Evolutionary conservation across 192 early-diverging fungal species (phyloP), one percentile per base, ranked within the genome.

Genomic region (Coemansia sp.): DNA sequence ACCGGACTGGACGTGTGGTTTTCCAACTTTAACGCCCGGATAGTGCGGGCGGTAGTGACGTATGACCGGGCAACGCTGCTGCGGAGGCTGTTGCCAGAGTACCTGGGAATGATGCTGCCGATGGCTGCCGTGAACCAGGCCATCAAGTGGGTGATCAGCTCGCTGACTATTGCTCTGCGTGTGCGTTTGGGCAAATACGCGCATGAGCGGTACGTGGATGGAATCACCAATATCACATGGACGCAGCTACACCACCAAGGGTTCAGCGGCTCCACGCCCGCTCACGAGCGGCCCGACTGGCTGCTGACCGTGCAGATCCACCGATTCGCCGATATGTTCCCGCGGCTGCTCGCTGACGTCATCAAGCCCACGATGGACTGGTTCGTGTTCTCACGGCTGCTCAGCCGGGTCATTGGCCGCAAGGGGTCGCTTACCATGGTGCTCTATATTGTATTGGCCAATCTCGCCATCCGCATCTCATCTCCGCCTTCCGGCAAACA

Each of bases 251-350:
- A 76, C 48, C 62, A 40, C 23, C 67, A 66, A 37, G 64, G 71
- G 0, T 42, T 47, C 11, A 47, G 50, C 10, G 61, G 61, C 0
- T 56, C 68, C 3, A 60, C 61, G 12, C 64, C 75, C 0, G 64
- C 69, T 0, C 58, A 43, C 18, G 76, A 71, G 37, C 64, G 76
- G 20, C 64, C 76, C 0, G 69, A 72, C 62, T 79, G 76, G 76
- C 76, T 79, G 57, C 61, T 79, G 40, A 71, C 76, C 0, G 69
- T 79, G 43, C 76, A 79, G 58, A 71, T 79, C 42, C 76, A 79
- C 54, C 30, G 76, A 20, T 79, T 79, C n/a, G 68, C 76, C 1
- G 69, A 79, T 41, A 79, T 79, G 76, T 44, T 79, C 30, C 76
- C 76, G 28, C 49, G 69, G 23, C 61, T 79, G 40, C 23, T 79